Base-by-base conservation (phyloP, 768 basidiomycete genomes). In the Coprinopsis sp. region DNA sequence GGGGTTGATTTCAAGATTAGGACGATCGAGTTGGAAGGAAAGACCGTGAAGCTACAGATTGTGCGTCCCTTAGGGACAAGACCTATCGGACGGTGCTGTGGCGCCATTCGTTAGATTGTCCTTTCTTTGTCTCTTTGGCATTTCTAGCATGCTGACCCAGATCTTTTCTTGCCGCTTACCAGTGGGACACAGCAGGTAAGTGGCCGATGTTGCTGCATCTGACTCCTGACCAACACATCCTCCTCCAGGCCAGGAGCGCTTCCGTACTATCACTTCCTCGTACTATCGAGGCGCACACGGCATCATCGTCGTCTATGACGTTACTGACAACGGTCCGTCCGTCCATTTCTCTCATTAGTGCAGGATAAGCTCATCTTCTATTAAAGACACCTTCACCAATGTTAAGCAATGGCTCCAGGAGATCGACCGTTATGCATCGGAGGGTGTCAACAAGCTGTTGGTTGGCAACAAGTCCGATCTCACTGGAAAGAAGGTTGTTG, bases 1-100 rank as follows among this genome's bases (percentile, higher is more conserved):
- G 96, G 96, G 54, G 92, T 97, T 49, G 93, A 96, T 74, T 96
- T 96, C 74, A 95, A 94, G 85, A 97, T 98, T 72, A 82, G 95
- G 51, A 98, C 95, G 28, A 97, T 98, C 69, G 95, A 98, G 66
- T 77, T 98, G 45, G 95, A 98, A 61, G 95, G 95, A 50, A 96
- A 96, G 84, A 91, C 90, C 1, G 91, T 97, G 66, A 98, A 97
- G 69, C 79, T 98, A 50, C 95, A 98, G 72, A 98, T 98, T 69
- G 94, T 96, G 60, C 69, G 94, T 73, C 33, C 70, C 33, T 27
- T 29, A 16, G 33, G 30, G 14, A 16, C 33, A 33, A 40, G 8
- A 27, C 42, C 18, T 11, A 13, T 38, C 29, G 14, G 27, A 4
- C 3, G 18, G 28, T 33, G 28, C 21, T 25, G 33, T 37, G 31